These are phyloP conservation scores for Rubia balearica DNA, from an alignment of 305 asterid species.

Conservation along the genomic window DNA sequence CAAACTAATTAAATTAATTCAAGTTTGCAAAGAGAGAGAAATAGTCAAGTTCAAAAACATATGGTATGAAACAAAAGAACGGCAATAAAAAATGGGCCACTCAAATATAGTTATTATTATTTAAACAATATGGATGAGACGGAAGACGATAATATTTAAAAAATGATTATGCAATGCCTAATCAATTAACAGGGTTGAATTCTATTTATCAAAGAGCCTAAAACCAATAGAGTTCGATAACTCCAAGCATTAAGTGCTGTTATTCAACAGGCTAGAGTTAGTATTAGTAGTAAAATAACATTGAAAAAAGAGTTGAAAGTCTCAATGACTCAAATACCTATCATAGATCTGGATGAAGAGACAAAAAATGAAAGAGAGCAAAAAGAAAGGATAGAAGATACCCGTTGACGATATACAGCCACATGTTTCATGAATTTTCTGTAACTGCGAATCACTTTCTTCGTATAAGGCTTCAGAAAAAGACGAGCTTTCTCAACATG, in stretches of 20 bases:
- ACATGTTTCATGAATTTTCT: conserved; percentile 21
- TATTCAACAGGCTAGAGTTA: background rate
- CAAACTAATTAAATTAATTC: too few relatives aligned
- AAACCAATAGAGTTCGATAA: too few relatives aligned
- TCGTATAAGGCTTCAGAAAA: conserved; percentile 34
- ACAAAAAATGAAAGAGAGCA: background rate
- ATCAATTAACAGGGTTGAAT: background rate
- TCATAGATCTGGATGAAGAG: background rate
- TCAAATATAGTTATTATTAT: background rate
- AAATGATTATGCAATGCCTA: too few relatives aligned
- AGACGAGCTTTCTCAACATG: conserved; percentile 27
- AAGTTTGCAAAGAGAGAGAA: background rate
- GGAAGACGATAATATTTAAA: background rate
- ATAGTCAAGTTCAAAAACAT: too few relatives aligned
- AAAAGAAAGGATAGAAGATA: conserved; percentile 13
- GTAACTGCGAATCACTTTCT: conserved; percentile 23
- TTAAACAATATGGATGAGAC: background rate
- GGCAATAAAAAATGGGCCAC: background rate
- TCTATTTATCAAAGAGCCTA: background rate
- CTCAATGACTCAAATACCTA: background rate
- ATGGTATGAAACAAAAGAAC: too few relatives aligned
- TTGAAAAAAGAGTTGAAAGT: background rate
- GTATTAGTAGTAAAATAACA: too few relatives aligned
- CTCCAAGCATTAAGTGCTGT: background rate
- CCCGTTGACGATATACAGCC: conserved; percentile 35